phyloP scores from a whole-genome alignment of 176 grass and related monocot species.

The Carex parvula region DNA sequence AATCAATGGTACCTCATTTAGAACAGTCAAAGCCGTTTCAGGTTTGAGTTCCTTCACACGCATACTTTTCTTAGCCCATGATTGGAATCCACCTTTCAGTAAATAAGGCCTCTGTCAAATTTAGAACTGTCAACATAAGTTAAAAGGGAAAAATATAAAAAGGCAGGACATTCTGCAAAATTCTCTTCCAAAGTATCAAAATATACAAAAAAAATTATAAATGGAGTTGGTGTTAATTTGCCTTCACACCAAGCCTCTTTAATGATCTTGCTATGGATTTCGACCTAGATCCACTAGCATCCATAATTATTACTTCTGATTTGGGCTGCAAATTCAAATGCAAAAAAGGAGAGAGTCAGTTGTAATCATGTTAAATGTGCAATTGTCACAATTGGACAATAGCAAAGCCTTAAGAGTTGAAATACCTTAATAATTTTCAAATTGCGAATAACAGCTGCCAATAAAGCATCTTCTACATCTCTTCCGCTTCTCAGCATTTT shows the following conservation, averaged over 20 bases:
- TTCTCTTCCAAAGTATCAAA: not conserved
- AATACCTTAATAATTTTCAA: constrained; percentile 87
- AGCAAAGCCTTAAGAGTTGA: constrained; percentile 9
- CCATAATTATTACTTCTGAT: constrained; percentile 92
- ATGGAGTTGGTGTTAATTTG: constrained; percentile 33
- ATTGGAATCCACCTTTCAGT: constrained; percentile 92
- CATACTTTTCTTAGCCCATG: constrained; percentile 66
- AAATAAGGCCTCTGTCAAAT: constrained; percentile 69
- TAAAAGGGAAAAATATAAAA: not conserved
- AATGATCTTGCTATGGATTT: constrained; percentile 89
- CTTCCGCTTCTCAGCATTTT: constrained; percentile 71
- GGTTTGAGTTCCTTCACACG: constrained; percentile 88
- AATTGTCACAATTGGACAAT: constrained; percentile 18
- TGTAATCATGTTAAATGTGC: not conserved
- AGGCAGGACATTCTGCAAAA: not conserved
- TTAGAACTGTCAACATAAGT: constrained; percentile 37
- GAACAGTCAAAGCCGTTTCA: constrained; percentile 68
- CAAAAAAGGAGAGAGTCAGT: not conserved
- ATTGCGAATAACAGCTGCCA: constrained; percentile 80
- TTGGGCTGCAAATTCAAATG: constrained; percentile 44
- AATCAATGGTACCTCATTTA: constrained; percentile 73
- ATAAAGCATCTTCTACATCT: constrained; percentile 67
- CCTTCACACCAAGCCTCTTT: constrained; percentile 89
- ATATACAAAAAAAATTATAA: not conserved
- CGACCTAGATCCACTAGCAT: constrained; percentile 68